phyloP scores from a whole-genome alignment of 2,329 filamentous ascomycete genomes.

The Neofusicoccum kwambonambiense region DNA sequence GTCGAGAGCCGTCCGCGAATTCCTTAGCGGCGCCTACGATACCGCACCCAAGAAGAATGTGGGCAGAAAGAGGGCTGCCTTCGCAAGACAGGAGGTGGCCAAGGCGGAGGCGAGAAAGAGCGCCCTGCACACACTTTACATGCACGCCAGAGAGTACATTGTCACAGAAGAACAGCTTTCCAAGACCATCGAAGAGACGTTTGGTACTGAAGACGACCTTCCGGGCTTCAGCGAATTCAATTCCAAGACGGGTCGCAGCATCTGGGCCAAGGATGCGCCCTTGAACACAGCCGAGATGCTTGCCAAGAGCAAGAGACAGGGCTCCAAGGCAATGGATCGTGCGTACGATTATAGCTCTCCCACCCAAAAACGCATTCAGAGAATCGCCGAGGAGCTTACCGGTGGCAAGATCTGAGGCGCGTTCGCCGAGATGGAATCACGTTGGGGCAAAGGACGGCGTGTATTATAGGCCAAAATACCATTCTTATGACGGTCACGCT shows the following conservation, averaged over 20 bases:
- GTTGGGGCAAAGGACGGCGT: not conserved
- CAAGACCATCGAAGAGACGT: slow-evolving; percentile 70
- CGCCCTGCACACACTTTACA: slow-evolving; percentile 82
- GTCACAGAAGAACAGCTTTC: slow-evolving; percentile 75
- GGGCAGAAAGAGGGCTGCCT: slow-evolving; percentile 19
- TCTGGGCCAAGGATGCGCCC: slow-evolving; percentile 32
- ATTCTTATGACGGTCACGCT: not conserved
- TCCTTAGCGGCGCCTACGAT: slow-evolving; percentile 29
- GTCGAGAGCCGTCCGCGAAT: slow-evolving; percentile 26
- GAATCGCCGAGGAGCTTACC: slow-evolving; percentile 65
- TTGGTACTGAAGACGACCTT: slow-evolving; percentile 58
- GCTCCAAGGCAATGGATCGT: slow-evolving; percentile 25
- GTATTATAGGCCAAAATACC: slow-evolving; percentile 1
- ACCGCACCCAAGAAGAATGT: not conserved
- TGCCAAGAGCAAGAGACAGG: slow-evolving; percentile 35
- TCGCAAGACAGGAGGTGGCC: slow-evolving; percentile 44
- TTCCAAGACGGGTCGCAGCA: slow-evolving; percentile 29
- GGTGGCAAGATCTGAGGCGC: slow-evolving; percentile 50
- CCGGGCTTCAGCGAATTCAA: slow-evolving; percentile 38
- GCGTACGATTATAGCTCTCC: slow-evolving; percentile 42
- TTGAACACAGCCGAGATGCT: slow-evolving; percentile 34
- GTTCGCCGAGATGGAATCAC: not conserved
- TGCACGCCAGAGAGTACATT: slow-evolving; percentile 85
- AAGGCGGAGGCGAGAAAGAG: slow-evolving; percentile 64
- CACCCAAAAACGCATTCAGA: slow-evolving; percentile 57